These are phyloP conservation scores for Venturiaceae sp. DNA, from an alignment of 2,329 filamentous ascomycete species.

Conservation along the genomic window DNA sequence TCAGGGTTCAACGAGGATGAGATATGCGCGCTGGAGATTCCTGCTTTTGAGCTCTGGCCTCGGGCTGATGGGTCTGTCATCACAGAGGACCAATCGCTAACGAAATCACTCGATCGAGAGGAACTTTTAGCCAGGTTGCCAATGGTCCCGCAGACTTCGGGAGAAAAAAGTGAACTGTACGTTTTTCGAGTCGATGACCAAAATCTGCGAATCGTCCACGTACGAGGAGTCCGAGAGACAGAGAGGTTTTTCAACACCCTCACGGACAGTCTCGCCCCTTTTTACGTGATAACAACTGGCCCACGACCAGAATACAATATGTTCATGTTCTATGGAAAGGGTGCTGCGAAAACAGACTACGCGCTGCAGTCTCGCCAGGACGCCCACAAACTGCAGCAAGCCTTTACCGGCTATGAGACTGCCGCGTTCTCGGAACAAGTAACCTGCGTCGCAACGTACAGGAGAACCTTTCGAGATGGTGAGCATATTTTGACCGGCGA, in stretches of 20 bases:
- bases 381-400: not conserved
- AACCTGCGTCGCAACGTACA: not conserved
- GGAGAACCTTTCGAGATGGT: not conserved
- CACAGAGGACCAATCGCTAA: not conserved
- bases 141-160: not conserved
- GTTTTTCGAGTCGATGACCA: conserved; percentile 7
- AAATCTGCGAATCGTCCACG: conserved; percentile 13
- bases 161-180: not conserved
- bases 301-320: not conserved
- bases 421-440: not conserved
- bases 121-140: conserved; percentile 1
- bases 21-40: not conserved
- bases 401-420: not conserved
- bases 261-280: conserved; percentile 13
- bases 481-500: not conserved
- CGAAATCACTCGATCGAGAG: conserved; percentile 2
- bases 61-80: not conserved
- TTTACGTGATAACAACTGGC: conserved; percentile 8
- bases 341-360: not conserved
- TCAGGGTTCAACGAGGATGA: not conserved
- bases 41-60: conserved; percentile 4
- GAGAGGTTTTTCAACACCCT: conserved; percentile 13
- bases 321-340: not conserved
- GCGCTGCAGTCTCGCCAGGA: not conserved
- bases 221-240: conserved; percentile 11